These are phyloP conservation scores for Alopecurus myosuroides DNA, from an alignment of 176 grass and related monocot species.

Conservation along the genomic window DNA sequence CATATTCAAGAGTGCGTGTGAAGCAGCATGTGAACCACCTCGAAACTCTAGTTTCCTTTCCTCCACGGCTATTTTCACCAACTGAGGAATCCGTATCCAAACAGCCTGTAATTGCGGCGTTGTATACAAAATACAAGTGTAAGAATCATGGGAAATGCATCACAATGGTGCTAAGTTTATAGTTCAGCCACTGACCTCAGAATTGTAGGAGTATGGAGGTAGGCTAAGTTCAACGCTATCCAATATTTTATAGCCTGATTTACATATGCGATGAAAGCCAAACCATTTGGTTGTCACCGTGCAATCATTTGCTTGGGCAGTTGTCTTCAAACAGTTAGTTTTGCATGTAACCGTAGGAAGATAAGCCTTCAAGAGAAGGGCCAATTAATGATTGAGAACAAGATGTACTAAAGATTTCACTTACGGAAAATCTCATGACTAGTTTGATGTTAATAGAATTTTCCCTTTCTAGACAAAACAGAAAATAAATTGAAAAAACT, in stretches of 20 bases:
- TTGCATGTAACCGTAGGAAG: constrained; percentile 32
- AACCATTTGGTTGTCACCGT: constrained; percentile 92
- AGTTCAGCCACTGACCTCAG: constrained; percentile 48
- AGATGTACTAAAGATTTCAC: not conserved
- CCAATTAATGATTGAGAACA: constrained; percentile 10
- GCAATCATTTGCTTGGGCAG: constrained; percentile 74
- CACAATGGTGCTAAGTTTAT: constrained; percentile 12
- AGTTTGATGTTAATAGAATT: not conserved
- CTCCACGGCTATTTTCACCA: constrained; percentile 60
- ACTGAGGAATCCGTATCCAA: constrained; percentile 67
- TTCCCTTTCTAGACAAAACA: not conserved
- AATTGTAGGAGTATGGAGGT: constrained; percentile 73
- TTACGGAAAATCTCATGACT: not conserved
- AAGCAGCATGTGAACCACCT: constrained; percentile 81
- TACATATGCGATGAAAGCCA: constrained; percentile 89
- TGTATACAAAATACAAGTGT: constrained; percentile 4
- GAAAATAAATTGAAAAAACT: not conserved
- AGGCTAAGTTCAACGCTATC: constrained; percentile 67
- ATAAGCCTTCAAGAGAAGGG: constrained; percentile 68
- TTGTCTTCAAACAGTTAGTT: constrained; percentile 56
- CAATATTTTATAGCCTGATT: constrained; percentile 69
- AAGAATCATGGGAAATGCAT: not conserved
- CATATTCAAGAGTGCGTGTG: constrained; percentile 78
- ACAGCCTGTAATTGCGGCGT: constrained; percentile 49
- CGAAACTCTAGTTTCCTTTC: constrained; percentile 53